A percentile compares a stretch with the other conserved stretches of the same genome.
Evolutionary conservation across 1,284 basidiomycete genomes (phyloP).

Genomic region (Cutaneotrichosporon sp.): DNA sequence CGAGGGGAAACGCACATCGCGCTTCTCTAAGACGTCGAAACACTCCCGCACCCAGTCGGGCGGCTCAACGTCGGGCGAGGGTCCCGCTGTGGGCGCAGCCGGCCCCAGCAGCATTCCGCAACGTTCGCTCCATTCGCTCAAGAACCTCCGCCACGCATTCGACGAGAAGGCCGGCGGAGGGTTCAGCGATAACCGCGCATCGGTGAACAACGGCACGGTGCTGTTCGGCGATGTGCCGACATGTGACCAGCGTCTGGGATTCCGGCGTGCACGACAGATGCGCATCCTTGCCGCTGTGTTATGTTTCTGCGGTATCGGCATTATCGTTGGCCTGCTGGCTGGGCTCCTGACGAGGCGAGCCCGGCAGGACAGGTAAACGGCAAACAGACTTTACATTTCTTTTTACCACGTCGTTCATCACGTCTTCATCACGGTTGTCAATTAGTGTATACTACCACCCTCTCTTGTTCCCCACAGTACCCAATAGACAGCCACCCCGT

Average conservation of each 20-base stretch:
- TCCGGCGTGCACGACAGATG: not conserved
- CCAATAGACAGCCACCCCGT: too few relatives aligned
- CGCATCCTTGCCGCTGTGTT: constrained; percentile 9
- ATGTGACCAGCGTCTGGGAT: constrained; percentile 4
- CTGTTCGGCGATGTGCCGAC: constrained; percentile 13
- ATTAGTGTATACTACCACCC: not conserved
- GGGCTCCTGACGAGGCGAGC: constrained; percentile 21
- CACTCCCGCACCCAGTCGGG: not conserved
- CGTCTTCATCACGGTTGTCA: not conserved
- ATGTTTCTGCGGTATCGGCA: constrained; percentile 17
- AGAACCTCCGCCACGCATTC: constrained; percentile 3
- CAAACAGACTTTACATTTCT: too few relatives aligned
- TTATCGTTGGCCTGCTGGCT: constrained; percentile 27
- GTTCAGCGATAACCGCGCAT: not conserved
- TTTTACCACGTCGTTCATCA: not conserved
- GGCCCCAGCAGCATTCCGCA: not conserved
- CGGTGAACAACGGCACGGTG: not conserved
- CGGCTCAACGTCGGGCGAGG: not conserved
- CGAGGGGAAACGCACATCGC: not conserved
- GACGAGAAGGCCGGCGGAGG: constrained; percentile 2
- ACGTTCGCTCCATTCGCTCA: constrained; percentile 3
- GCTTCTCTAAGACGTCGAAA: not conserved
- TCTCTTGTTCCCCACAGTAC: too few relatives aligned
- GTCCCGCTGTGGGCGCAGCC: too few relatives aligned
- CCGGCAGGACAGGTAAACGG: too few relatives aligned